Evolutionary conservation across 164 flowering plant species (phyloP), one percentile per base, ranked within the genome.

Genomic region (Buxus sempervirens): DNA sequence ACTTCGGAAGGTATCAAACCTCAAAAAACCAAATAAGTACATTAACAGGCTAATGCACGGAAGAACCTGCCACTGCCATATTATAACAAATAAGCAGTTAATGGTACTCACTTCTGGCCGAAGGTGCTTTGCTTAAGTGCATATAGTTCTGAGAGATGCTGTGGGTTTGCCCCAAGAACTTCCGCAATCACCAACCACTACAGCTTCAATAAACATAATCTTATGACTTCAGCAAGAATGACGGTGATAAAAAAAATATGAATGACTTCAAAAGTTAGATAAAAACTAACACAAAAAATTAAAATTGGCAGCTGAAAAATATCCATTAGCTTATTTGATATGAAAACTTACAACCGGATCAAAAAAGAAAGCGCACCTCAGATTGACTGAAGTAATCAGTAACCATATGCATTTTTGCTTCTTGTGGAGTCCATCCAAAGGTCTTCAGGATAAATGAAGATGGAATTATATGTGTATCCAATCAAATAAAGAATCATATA

Each of bases 391-490:
- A 92, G 77, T 84, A 92, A 68, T 90, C 92, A 56, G 78, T 53
- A 69, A 91, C 92, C 96, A 90, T 84, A 74, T 95, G 98, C 84
- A 90, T 36, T 77, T 88, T 90, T 63, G 96, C 97, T 82, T 91
- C 92, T 75, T 79, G 83, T 21, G 88, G 85, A 70, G 83, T 86
- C 98, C 97, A 95, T 53, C 96, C 96, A 82, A 90, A 90, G 12
- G 84, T 84, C 97, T 94, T 67, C 69, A 78, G 12, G 53, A 26
- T 24, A 72, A 65, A 54, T 54, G 72, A 65, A 67, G 25, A 55
- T 65, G 49, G 38, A 41, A 72, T 67, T 26, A 74, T 59, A 55
- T 62, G 58, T n/a, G 38, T 18, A 70, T 62, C 2, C 27, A 65
- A 26, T 24, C 12, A 42, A 36, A 19, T 20, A 13, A 59, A 9